Base-by-base conservation (phyloP, 23 red algal genomes). In the Agarophyton chilense region DNA sequence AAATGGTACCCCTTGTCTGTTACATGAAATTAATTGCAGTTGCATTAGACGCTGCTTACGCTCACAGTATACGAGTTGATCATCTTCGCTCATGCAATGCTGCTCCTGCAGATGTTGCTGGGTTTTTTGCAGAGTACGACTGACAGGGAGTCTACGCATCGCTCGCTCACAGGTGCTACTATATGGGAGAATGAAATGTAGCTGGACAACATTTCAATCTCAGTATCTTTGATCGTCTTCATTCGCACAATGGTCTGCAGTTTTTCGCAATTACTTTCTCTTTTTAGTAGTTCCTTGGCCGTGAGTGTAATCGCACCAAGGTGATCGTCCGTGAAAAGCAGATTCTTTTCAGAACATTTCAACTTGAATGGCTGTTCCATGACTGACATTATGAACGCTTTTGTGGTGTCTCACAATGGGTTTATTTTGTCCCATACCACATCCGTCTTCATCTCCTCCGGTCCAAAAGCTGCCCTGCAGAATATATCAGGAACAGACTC, bases 391-490 rank as follows among this genome's bases (percentile, higher is more conserved):
- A 91, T 72, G 51, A 91, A 91, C 11, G 76, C 26, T 51, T 91
- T 81, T 11, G 18, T 52, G 1, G 60, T 72, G 18, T 72, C 56
- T 76, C 88, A 91, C 35, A 68, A 22, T 9, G 88, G 88, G 21
- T 81, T 47, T 28, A 82, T 18, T 41, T 68, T 74, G 47, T 82
- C 63, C 85, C 67, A 74, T 39, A n/a, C 26, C 16, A 91, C 88
- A 4, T 81, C 76, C 14, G 88, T 91, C 55, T 82, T 72, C 88
- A 82, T 82, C n/a, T 91, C 77, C 65, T 91, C 88, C 35, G 82
- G 49, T 31, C 76, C 88, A 75, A 91, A 91, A 11, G 75, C 71
- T 74, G 77, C 77, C 61, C 63, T 32, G 41, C 88, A 91, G 64
- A 81, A 91, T 44, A 91, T 29, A 73, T 91, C 88, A 47, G 88